Evolutionary conservation across 495 filamentous ascomycete species (phyloP), one percentile per base, ranked within the genome.

Genomic region (Penicillium cinerascens): DNA sequence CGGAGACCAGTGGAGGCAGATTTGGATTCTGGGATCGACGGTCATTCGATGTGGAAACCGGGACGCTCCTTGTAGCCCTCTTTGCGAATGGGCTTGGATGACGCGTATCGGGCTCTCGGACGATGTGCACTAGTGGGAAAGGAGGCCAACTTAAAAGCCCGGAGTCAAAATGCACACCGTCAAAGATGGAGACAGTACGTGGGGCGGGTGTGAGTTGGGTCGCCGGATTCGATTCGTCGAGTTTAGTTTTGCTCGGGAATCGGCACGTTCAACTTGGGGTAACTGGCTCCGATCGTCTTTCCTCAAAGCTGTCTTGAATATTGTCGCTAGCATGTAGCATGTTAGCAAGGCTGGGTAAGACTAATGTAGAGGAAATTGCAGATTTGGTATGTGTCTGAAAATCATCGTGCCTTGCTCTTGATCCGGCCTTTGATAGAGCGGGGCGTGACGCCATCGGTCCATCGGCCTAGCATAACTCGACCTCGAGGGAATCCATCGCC

Each of bases 201-300:
- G 29, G 29, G 29, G 29, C 29, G 29, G 10, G 29, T 33, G 4
- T 13, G 11, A 8, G 10, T 10, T 33, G 9, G 1, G 13, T 33
- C 29, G 29, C 29, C 29, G 29, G 6, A 25, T 7, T 9, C 11
- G 16, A 17, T 21, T 49, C 37, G 47, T 53, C 35, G 18, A 22
- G 11, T 20, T 29, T 26, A 36, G 20, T 25, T 26, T 53, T 53
- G 27, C 47, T 50, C 47, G 52, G 52, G 42, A 45, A 46, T 55
- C 52, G 52, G 47, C 52, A 55, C 47, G 29, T 33, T 33, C 29
- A 33, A 33, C 11, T 33, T 33, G 11, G 9, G 26, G 29, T 1
- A 33, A 33, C 4, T 33, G 29, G 9, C 9, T 3, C 29, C 29
- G 29, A 10, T 33, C 6, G 11, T 11, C 29, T 11, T 10, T 33